Conservation (phyloP, 2,329 filamentous ascomycete species). For the Tolypocladium guangdongense region DNA sequence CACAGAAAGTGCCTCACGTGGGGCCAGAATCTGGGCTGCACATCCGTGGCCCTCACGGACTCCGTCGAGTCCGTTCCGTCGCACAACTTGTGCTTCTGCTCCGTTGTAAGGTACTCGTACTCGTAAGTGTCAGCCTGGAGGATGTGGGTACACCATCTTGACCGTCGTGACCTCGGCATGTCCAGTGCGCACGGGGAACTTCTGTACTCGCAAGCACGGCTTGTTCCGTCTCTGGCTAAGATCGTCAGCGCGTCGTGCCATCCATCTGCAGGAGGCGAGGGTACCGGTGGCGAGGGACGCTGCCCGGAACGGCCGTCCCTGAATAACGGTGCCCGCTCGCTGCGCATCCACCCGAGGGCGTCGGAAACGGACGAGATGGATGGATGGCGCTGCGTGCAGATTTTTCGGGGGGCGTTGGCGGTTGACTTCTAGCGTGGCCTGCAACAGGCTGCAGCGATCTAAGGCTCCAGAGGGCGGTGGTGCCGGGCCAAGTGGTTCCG, state of each 20-base stretch:
- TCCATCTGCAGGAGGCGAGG: neutral
- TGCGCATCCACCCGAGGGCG: neutral
- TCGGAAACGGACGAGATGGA: neutral
- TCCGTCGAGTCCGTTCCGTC: neutral
- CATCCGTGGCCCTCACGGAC: neutral
- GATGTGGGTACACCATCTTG: neutral
- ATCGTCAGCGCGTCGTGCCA: neutral
- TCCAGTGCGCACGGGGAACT: neutral
- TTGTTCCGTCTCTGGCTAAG: no score
- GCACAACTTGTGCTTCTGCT: neutral
- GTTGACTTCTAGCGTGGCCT: neutral
- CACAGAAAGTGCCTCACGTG: neutral
- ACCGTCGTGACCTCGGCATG: neutral
- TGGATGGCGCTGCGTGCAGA: neutral
- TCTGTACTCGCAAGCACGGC: no score
- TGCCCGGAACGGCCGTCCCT: neutral
- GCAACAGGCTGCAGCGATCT: neutral
- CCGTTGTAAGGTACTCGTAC: neutral
- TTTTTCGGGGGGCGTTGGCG: neutral
- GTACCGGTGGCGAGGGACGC: neutral
- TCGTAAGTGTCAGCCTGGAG: neutral
- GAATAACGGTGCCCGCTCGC: neutral
- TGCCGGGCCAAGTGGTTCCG: no score
- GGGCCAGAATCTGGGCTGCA: neutral
- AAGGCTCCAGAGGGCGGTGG: neutral